These are phyloP conservation scores for Aeschynomene evenia DNA, from an alignment of 306 rosid genomes.

Conservation along the genomic window DNA sequence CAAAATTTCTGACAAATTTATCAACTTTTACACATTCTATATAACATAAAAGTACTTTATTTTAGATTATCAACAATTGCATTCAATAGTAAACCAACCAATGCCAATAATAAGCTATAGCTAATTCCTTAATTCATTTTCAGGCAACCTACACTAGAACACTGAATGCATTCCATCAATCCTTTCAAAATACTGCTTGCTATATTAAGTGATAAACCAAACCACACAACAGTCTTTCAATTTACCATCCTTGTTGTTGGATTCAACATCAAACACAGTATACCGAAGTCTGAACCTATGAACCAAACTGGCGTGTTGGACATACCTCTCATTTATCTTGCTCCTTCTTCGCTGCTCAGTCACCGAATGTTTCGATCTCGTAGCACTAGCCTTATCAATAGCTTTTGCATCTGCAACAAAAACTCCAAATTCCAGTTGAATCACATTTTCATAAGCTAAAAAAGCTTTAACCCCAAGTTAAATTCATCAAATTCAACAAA, in stretches of 20 bases:
- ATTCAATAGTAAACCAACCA: neutral
- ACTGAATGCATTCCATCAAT: neutral
- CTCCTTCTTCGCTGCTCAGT: slow-evolving; percentile 99
- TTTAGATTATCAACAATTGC: neutral
- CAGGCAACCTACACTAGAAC: neutral
- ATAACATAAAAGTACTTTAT: neutral
- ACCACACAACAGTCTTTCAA: neutral
- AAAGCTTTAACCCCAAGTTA: neutral
- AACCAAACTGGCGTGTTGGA: neutral
- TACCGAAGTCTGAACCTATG: neutral
- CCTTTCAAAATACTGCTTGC: neutral
- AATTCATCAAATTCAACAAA: slow-evolving; percentile 2
- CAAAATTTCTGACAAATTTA: neutral
- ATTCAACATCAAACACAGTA: neutral
- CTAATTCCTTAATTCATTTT: neutral
- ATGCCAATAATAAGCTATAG: neutral
- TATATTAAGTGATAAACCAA: neutral
- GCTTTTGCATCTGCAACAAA: slow-evolving; percentile 65
- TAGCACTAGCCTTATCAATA: slow-evolving; percentile 76
- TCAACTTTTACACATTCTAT: neutral
- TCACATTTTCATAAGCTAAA: neutral
- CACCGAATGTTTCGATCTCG: slow-evolving; percentile 90
- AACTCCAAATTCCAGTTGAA: slow-evolving; percentile 25
- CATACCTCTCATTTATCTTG: slow-evolving; percentile 98
- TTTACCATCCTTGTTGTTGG: neutral